Percentiles rank a stretch among this genome's conserved stretches.
phyloP scores from a whole-genome alignment of 2,329 filamentous ascomycete genomes.

The Alternaria atra region DNA sequence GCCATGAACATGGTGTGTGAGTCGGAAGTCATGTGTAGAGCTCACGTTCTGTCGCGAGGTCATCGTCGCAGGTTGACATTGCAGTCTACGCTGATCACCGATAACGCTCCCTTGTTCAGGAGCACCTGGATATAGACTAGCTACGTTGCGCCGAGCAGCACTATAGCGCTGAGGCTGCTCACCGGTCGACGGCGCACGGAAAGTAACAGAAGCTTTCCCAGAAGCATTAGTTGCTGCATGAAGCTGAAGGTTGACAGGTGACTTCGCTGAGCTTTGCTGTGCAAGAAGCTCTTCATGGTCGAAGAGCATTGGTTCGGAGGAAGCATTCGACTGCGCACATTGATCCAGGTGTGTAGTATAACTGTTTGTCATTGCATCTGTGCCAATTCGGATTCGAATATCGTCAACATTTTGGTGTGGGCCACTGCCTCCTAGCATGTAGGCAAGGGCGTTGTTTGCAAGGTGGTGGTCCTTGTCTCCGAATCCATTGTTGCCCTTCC shows the following conservation, averaged over 20 bases:
- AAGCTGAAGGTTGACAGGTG: slow-evolving; percentile 8
- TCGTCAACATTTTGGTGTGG: slow-evolving; percentile 25
- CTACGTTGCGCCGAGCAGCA: background rate
- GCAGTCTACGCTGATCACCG: slow-evolving; percentile 7
- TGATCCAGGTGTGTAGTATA: slow-evolving; percentile 23
- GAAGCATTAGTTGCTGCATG: slow-evolving; percentile 7
- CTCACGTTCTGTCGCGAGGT: slow-evolving; percentile 2
- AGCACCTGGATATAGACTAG: background rate
- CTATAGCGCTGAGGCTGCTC: background rate
- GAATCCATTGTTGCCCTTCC: background rate
- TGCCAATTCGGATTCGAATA: slow-evolving; percentile 49
- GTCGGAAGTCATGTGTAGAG: slow-evolving; percentile 19
- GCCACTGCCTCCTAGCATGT: slow-evolving; percentile 21
- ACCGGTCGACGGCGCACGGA: slow-evolving; percentile 5
- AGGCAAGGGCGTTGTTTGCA: slow-evolving; percentile 7
- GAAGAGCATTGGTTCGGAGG: slow-evolving; percentile 50
- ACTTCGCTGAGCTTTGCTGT: slow-evolving; percentile 10
- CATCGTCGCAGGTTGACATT: background rate
- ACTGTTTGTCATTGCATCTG: slow-evolving; percentile 43
- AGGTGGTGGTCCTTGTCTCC: background rate
- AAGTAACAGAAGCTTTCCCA: background rate
- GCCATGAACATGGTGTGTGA: slow-evolving; percentile 27
- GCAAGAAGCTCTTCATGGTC: slow-evolving; percentile 34
- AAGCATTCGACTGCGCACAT: slow-evolving; percentile 23
- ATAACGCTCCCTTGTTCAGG: slow-evolving; percentile 7